These are phyloP conservation scores for Hyaloperonospora brassicae DNA, from an alignment of 352 stramenopile genomes.

Conservation along the genomic window DNA sequence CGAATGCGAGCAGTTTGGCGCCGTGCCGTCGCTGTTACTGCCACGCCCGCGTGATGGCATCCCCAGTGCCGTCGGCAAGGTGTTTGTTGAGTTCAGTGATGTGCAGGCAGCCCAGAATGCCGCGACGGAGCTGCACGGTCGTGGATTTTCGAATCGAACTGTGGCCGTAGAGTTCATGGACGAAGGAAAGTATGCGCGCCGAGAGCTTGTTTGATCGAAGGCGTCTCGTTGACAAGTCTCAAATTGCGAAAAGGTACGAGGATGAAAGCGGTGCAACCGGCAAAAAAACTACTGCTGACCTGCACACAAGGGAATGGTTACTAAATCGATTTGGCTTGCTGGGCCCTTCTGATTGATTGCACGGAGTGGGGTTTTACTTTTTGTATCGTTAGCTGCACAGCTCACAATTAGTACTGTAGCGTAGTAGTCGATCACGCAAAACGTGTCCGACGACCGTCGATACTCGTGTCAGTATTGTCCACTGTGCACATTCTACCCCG, in stretches of 20 bases:
- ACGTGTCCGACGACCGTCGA: conserved; percentile 1
- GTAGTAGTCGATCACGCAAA: not conserved
- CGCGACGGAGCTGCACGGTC: conserved; percentile 84
- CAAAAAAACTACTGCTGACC: conserved; percentile 1
- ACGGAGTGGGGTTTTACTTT: conserved; percentile 19
- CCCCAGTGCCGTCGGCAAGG: conserved; percentile 59
- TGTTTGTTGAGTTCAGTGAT: conserved; percentile 92
- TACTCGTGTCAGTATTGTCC: too few species aligned
- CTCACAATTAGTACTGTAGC: conserved; percentile 2
- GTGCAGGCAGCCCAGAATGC: conserved; percentile 69
- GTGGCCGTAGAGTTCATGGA: conserved; percentile 86
- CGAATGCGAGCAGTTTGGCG: conserved; percentile 88
- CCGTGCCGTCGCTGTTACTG: conserved; percentile 74
- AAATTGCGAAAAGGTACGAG: conserved; percentile 7
- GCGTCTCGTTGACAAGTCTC: conserved; percentile 2
- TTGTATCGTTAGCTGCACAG: conserved; percentile 8
- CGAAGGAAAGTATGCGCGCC: conserved; percentile 79
- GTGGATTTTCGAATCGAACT: conserved; percentile 90
- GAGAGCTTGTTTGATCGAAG: conserved; percentile 49
- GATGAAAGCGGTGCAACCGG: conserved; percentile 11
- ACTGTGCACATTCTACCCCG: too few species aligned
- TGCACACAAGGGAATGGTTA: not conserved
- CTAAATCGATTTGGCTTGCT: conserved; percentile 1
- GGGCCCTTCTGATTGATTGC: conserved; percentile 32
- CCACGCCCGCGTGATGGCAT: conserved; percentile 61